A percentile compares a stretch with the other conserved stretches of the same genome.
These are phyloP conservation scores for Curvularia spicifera DNA, from an alignment of 2,329 filamentous ascomycete species.

Conservation along the genomic window DNA sequence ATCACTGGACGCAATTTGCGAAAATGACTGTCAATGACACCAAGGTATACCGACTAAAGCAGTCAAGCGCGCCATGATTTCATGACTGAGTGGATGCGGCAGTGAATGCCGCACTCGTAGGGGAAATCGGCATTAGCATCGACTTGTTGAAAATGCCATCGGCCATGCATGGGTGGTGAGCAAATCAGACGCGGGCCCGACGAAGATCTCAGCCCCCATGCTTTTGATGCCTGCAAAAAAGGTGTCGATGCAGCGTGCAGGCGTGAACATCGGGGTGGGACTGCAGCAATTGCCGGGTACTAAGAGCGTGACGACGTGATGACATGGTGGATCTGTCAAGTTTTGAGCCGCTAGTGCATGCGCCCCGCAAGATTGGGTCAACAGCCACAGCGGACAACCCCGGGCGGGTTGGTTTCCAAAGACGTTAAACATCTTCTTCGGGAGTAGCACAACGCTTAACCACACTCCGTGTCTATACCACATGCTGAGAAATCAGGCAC, in stretches of 20 bases:
- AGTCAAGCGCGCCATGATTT: conserved; percentile 39
- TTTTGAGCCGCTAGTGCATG: conserved; percentile 33
- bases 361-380: conserved; percentile 10
- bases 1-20: conserved; percentile 16
- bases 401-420: conserved; percentile 7
- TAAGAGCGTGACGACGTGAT: conserved; percentile 42
- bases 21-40: conserved; percentile 32
- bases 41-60: conserved; percentile 15
- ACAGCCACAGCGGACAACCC: conserved; percentile 4
- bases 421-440: conserved; percentile 3
- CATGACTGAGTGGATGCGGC: conserved; percentile 43
- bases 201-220: conserved; percentile 13
- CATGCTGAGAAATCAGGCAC: conserved; percentile 21
- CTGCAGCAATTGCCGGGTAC: conserved; percentile 22
- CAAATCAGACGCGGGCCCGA: conserved; percentile 21
- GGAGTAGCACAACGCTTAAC: conserved; percentile 13
- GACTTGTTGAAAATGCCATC: conserved; percentile 22
- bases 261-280: conserved; percentile 19
- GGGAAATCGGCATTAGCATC: conserved; percentile 28
- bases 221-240: conserved; percentile 11
- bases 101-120: conserved; percentile 26
- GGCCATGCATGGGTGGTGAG: conserved; percentile 7
- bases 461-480: conserved; percentile 6
- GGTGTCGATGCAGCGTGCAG: conserved; percentile 22
- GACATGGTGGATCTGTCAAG: conserved; percentile 33